Percentiles rank a stretch among this genome's conserved stretches.
phyloP scores from a whole-genome alignment of 306 rosid genomes.

The Cicer arietinum region DNA sequence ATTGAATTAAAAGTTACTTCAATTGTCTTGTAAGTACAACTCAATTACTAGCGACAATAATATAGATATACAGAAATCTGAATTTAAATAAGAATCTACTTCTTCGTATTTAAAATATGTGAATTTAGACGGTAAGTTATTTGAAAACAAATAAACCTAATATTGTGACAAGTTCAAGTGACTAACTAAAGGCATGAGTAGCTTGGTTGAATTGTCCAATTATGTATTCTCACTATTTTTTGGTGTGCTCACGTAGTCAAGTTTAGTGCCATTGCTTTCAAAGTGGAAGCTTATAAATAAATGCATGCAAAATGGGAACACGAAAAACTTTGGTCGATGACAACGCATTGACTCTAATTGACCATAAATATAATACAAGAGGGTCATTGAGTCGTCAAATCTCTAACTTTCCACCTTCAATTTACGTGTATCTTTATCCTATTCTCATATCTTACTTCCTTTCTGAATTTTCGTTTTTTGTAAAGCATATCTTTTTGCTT shows the following conservation, averaged over 20 bases:
- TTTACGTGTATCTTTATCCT: slow-evolving; percentile 55
- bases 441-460: slow-evolving; percentile 39
- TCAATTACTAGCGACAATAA: no score
- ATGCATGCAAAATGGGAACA: slow-evolving; percentile 41
- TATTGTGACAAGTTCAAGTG: slow-evolving; percentile 13
- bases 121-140: no score
- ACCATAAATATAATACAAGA: slow-evolving; percentile 35
- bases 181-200: neutral
- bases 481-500: slow-evolving; percentile 50
- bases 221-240: neutral
- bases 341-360: slow-evolving; percentile 52
- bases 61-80: no score
- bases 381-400: slow-evolving; percentile 43
- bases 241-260: slow-evolving; percentile 28
- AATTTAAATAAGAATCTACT: no score
- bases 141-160: no score
- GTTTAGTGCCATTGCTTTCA: slow-evolving; percentile 38
- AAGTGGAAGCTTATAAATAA: slow-evolving; percentile 38
- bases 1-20: neutral
- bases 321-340: slow-evolving; percentile 13
- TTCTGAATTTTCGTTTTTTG: slow-evolving; percentile 9
- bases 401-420: slow-evolving; percentile 64
- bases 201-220: slow-evolving; percentile 1
- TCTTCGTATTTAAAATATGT: no score
- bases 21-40: no score